Percentiles rank a stretch among this genome's conserved stretches.
These are phyloP conservation scores for Thraustochytrium striatum DNA, from an alignment of 352 stramenopile species.

Conservation along the genomic window DNA sequence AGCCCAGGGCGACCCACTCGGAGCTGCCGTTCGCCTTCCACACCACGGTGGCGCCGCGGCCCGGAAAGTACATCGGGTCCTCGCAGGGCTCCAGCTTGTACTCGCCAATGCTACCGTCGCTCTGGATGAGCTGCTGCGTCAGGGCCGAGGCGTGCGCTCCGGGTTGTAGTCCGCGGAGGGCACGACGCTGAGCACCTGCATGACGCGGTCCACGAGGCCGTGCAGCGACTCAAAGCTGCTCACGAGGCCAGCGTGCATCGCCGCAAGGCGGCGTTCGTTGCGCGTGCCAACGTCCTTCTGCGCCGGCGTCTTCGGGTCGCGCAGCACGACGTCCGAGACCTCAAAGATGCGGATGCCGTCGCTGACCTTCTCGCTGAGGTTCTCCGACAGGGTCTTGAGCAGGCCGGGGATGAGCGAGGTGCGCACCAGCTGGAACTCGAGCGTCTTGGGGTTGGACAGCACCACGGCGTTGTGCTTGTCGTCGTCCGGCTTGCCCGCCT, in stretches of 20 bases:
- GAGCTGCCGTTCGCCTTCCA: slow-evolving; percentile 70
- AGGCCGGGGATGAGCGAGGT: slow-evolving; percentile 95
- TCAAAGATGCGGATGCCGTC: slow-evolving; percentile 98
- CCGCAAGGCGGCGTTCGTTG: slow-evolving; percentile 91
- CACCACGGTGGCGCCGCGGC: slow-evolving; percentile 89
- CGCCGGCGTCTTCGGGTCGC: slow-evolving; percentile 70
- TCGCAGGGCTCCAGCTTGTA: slow-evolving; percentile 31
- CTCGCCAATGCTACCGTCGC: slow-evolving; percentile 56
- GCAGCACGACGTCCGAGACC: slow-evolving; percentile 95
- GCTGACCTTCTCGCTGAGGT: slow-evolving; percentile 86
- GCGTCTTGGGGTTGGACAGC: slow-evolving; percentile 95
- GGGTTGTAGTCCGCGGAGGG: slow-evolving; percentile 62
- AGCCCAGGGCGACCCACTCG: slow-evolving; percentile 70
- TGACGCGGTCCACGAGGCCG: slow-evolving; percentile 96
- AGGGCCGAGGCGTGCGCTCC: slow-evolving; percentile 62
- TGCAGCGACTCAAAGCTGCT: slow-evolving; percentile 99
- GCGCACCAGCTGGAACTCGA: slow-evolving; percentile 98
- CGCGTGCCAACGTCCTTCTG: slow-evolving; percentile 84
- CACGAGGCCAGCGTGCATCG: slow-evolving; percentile 91
- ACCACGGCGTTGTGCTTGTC: slow-evolving; percentile 81
- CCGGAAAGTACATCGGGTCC: slow-evolving; percentile 87
- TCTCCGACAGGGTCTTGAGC: slow-evolving; percentile 98
- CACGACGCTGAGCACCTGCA: slow-evolving; percentile 91
- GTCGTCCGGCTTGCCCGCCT: slow-evolving; percentile 85
- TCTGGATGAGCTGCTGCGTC: slow-evolving; percentile 74